phyloP scores from a whole-genome alignment of 305 asterid genomes.

The Solanum hybrid region DNA sequence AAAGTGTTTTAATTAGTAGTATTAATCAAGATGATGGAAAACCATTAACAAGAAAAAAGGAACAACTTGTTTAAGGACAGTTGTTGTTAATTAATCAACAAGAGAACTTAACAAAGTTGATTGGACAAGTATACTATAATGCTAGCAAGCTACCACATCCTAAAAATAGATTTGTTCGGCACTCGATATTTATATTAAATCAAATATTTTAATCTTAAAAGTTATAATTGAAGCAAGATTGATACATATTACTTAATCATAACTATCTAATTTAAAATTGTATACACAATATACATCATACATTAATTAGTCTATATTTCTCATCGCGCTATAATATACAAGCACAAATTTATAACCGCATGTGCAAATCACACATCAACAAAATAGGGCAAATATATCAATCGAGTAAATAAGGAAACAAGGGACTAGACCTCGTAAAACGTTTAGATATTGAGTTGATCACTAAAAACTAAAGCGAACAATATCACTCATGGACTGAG shows the following conservation, averaged over 20 bases:
- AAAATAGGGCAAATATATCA: neutral
- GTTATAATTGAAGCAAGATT: neutral
- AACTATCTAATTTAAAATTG: neutral
- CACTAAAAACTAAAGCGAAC: neutral
- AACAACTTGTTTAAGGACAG: slow-evolving; percentile 26
- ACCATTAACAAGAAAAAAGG: slow-evolving; percentile 35
- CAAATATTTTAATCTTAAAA: neutral
- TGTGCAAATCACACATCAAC: neutral
- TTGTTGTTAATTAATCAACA: slow-evolving; percentile 38
- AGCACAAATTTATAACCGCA: no score
- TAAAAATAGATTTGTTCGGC: neutral
- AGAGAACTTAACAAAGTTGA: slow-evolving; percentile 27
- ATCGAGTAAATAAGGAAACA: neutral
- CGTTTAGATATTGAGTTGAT: no score
- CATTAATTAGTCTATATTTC: neutral
- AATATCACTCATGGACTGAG: neutral
- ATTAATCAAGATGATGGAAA: slow-evolving; percentile 49
- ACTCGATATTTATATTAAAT: neutral
- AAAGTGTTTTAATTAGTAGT: slow-evolving; percentile 13
- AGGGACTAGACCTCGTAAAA: accelerated
- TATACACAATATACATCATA: neutral
- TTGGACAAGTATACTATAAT: slow-evolving; percentile 15
- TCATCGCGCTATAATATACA: no score
- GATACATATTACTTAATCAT: neutral
- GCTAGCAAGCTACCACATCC: neutral